Evolutionary conservation across 2,329 filamentous ascomycete genomes (phyloP).

Genomic region (Penicillium oxalicum): DNA sequence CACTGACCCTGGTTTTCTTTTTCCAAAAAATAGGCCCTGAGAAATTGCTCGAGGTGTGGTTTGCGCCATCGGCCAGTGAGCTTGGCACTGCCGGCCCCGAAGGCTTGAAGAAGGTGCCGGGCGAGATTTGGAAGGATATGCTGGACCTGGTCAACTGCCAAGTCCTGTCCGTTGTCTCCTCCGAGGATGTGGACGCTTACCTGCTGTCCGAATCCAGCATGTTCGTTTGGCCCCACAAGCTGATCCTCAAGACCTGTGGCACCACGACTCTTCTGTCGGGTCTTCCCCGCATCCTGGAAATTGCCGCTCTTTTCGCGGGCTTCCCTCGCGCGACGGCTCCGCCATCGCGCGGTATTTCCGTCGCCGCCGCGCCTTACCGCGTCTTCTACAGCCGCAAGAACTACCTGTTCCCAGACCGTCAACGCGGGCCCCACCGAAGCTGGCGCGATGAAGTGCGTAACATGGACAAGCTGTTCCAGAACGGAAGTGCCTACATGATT

Average conservation of each 20-base stretch:
- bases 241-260: conserved; percentile 96
- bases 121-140: conserved; percentile 91
- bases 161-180: conserved; percentile 87
- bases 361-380: conserved; percentile 81
- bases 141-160: conserved; percentile 98
- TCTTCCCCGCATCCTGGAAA: conserved; percentile 83
- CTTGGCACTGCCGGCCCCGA: conserved; percentile 62
- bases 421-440: conserved; percentile 89
- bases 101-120: conserved; percentile 79
- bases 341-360: conserved; percentile 59
- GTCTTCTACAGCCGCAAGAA: conserved; percentile 99
- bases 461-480: conserved; percentile 83
- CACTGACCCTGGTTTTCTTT: conserved; percentile 20
- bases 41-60: conserved; percentile 98
- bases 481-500: conserved; percentile 97
- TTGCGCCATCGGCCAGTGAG: conserved; percentile 69
- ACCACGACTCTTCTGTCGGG: conserved; percentile 91
- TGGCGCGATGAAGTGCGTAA: conserved; percentile 95
- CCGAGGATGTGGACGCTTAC: conserved; percentile 92
- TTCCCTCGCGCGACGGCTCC: conserved; percentile 73
- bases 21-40: conserved; percentile 61
- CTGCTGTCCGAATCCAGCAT: conserved; percentile 98
- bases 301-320: conserved; percentile 80
- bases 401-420: conserved; percentile 90
- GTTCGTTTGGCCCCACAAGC: conserved; percentile 99